Percentiles rank a stretch among this genome's conserved stretches.
Evolutionary conservation across 2,329 filamentous ascomycete species (phyloP).

Genomic region (Trichoderma sp.): DNA sequence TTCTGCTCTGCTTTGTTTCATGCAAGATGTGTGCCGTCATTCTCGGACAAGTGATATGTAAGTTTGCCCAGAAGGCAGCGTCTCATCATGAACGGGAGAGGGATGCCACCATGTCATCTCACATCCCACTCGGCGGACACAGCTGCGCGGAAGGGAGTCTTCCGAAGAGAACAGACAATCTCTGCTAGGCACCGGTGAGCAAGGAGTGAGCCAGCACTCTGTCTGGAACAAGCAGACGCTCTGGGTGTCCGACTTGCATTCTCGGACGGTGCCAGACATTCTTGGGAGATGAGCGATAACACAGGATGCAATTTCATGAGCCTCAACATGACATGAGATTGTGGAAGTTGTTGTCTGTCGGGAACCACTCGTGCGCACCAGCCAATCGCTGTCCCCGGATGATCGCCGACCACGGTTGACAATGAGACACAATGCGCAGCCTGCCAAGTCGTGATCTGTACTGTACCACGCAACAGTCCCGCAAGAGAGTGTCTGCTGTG

Average conservation of each 20-base stretch:
- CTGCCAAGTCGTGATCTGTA: too few relatives aligned
- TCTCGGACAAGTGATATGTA: background rate
- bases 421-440: conserved; percentile 15
- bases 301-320: background rate
- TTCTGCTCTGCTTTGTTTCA: background rate
- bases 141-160: background rate
- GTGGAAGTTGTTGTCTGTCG: conserved; percentile 4
- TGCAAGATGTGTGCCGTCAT: conserved; percentile 13
- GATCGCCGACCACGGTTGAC: conserved; percentile 18
- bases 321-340: background rate
- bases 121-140: conserved; percentile 13
- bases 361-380: conserved; percentile 1
- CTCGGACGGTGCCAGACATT: background rate
- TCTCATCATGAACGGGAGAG: background rate
- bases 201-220: background rate
- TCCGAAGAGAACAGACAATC: background rate
- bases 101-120: background rate
- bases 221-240: background rate
- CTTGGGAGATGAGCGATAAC: background rate
- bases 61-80: background rate
- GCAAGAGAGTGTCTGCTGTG: conserved; percentile 1
- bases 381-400: conserved; percentile 14
- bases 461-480: background rate
- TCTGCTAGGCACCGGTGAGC: background rate
- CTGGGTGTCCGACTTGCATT: conserved; percentile 3